Evolutionary conservation across 371 early-diverging fungal species (phyloP), one percentile per base, ranked within the genome.

Genomic region (Mucor irregularis): DNA sequence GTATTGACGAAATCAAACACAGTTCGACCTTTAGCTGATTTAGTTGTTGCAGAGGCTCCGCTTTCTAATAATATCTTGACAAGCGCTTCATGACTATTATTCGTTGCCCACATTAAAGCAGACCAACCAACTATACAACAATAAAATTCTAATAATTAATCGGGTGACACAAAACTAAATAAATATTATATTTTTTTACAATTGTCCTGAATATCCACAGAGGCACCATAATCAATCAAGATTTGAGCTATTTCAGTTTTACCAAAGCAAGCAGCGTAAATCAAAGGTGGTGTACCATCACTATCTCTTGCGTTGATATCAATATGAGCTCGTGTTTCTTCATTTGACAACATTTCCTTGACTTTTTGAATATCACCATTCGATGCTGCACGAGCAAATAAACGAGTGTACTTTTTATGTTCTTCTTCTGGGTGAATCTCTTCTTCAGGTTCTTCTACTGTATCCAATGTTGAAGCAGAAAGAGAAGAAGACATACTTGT

Each of bases 31-130:
- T 85, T 84, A 37, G 82, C 70, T 0, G 93, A 90, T 58, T 79
- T 81, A n/a, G 86, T 71, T 16, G 81, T 74, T 4, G 88, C 66
- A 24, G 85, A 82, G 26, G 95, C 97, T 14, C 95, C 95, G 55
- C 75, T 57, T 25, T 90, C 89, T 22, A 95, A 56, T 45, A 96
- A 77, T n/a, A 89, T 46, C 54, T 84, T 82, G 48, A 91, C 92
- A 25, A 90, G 69, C 9, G 69, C 69, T 53, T 86, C 85, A 74
- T 92, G 88, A 51, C 88, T 86, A 74, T 92, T 95, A 60, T 90
- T 90, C 39, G 90, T 89, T 2, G 97, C 95, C 97, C 97, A 97
- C 82, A 95, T 87, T 43, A 96, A 82, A n/a, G 95, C 89, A 5
- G 95, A 88, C 97, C 97, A 97, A 17, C 97, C 97, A 59, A 82